Evolutionary conservation across 2,329 filamentous ascomycete species (phyloP), one percentile per base, ranked within the genome.

Genomic region (Ophiostoma australiae): DNA sequence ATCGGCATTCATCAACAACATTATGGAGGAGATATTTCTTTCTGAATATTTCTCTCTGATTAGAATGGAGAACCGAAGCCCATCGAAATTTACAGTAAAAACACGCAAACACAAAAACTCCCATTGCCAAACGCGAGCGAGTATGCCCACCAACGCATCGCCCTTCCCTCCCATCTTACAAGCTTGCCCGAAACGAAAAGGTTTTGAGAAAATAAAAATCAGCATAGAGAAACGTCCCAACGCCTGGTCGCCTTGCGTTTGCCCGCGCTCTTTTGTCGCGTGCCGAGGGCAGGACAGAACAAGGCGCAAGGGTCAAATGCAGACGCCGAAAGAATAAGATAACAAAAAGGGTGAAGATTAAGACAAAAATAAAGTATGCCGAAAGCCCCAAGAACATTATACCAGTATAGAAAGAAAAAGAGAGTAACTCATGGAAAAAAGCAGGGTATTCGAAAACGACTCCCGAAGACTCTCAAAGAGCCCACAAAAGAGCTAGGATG

Each of bases 401-500:
- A 63, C 58, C 58, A n/a, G 27, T 41, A 33, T 65, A 69, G 31
- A 31, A 31, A 69, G 27, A 61, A 15, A 44, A 35, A 52, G 37
- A 35, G n/a, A 68, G 55, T 44, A 72, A 63, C 37, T 52, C 31
- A 66, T 35, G 68, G 27, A 44, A 44, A 61, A 33, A 55, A 27
- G 61, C 39, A n/a, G 48, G 8, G 23, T 8, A 48, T 20, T 48
- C 17, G 13, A 41, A 70, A 68, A 68, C 63, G 33, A 63, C 33
- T 15, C 7, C 4, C 10, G 39, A 41, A 11, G 13, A 13, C 15
- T 11, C 1, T 41, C 13, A 55, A 8, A 31, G 1, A 35, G 27
- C 27, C 27, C 3, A 1, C 27, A 31, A 31, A 31, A 31, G 27
- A 31, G 27, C 27, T 31, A 31, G 27, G 27, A 67, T 4, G 52